These are phyloP conservation scores for Gynandropsis gynandra DNA, from an alignment of 345 rosid genomes.

Conservation along the genomic window DNA sequence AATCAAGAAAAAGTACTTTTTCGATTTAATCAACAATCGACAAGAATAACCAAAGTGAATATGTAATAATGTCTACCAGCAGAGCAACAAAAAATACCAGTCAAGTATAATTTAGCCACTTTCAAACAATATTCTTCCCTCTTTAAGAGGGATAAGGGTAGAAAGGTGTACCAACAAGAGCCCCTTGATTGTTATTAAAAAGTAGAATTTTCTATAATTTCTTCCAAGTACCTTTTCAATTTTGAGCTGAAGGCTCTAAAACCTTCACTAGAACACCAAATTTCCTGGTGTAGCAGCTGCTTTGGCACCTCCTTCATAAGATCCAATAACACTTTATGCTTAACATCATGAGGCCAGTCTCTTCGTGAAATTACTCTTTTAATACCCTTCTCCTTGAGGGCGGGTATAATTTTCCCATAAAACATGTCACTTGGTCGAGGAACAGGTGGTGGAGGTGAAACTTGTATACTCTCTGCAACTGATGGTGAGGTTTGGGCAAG, in stretches of 20 bases:
- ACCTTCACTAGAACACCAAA: conserved; percentile 98
- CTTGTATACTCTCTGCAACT: conserved; percentile 47
- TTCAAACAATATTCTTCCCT: background rate
- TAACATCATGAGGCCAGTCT: conserved; percentile 98
- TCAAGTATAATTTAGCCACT: conserved; percentile 1
- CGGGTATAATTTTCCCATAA: conserved; percentile 95
- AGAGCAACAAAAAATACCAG: conserved; percentile 15
- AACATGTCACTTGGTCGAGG: conserved; percentile 98
- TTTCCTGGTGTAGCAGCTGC: conserved; percentile 84
- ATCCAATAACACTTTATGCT: conserved; percentile 84
- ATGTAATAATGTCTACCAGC: conserved; percentile 1
- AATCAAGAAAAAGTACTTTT: conserved; percentile 12
- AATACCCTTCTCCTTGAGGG: conserved; percentile 90
- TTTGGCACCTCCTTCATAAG: conserved; percentile 85
- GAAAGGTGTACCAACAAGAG: conserved; percentile 9
- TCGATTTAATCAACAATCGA: background rate
- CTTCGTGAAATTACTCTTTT: conserved; percentile 89
- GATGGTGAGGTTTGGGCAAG: conserved; percentile 50
- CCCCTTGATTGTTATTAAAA: background rate
- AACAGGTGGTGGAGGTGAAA: conserved; percentile 55
- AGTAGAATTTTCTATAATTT: conserved; percentile 2
- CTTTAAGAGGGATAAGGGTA: background rate
- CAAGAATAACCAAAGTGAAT: conserved; percentile 2
- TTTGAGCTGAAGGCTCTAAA: conserved; percentile 81
- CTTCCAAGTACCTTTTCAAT: conserved; percentile 52